Conservation (phyloP, 805 yeast genomes). For the Torulaspora delbrueckii region DNA sequence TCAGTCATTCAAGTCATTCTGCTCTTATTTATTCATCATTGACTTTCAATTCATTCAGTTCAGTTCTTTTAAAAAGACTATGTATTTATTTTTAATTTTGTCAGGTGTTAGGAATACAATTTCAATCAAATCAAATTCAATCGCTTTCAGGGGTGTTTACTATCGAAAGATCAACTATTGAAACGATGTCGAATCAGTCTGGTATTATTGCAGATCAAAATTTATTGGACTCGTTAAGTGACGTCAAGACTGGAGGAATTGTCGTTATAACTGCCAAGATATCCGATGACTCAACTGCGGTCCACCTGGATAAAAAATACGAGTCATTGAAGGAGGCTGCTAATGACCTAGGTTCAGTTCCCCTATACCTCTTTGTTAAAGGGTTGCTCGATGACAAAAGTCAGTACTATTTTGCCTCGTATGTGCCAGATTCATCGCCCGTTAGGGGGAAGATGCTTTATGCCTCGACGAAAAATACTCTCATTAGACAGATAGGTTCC, state of each 20-base stretch:
- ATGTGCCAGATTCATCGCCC: slow-evolving; percentile 79
- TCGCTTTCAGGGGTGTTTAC: not conserved
- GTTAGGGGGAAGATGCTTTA: slow-evolving; percentile 87
- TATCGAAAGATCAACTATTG: not conserved
- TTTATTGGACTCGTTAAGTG: slow-evolving; percentile 20
- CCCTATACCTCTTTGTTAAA: slow-evolving; percentile 49
- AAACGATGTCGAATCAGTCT: slow-evolving; percentile 59
- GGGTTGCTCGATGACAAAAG: slow-evolving; percentile 24
- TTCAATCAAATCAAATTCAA: not conserved
- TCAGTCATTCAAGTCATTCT: slow-evolving; percentile 5
- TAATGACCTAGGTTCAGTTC: slow-evolving; percentile 36
- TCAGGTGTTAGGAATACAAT: slow-evolving; percentile 8
- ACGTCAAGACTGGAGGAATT: slow-evolving; percentile 6
- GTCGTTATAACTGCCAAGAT: slow-evolving; percentile 23
- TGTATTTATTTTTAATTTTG: slow-evolving; percentile 11
- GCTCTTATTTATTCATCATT: slow-evolving; percentile 4
- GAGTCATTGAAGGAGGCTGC: slow-evolving; percentile 41
- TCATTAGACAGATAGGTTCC: slow-evolving; percentile 69
- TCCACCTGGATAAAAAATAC: slow-evolving; percentile 15
- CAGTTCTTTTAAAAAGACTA: slow-evolving; percentile 8
- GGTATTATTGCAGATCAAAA: slow-evolving; percentile 45
- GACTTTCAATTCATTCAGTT: slow-evolving; percentile 2
- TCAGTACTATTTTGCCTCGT: slow-evolving; percentile 59
- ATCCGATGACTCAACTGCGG: slow-evolving; percentile 24
- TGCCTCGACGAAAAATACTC: slow-evolving; percentile 80